Conservation (phyloP, 148 eudicot genomes). For the Vaccinium myrtillus region DNA sequence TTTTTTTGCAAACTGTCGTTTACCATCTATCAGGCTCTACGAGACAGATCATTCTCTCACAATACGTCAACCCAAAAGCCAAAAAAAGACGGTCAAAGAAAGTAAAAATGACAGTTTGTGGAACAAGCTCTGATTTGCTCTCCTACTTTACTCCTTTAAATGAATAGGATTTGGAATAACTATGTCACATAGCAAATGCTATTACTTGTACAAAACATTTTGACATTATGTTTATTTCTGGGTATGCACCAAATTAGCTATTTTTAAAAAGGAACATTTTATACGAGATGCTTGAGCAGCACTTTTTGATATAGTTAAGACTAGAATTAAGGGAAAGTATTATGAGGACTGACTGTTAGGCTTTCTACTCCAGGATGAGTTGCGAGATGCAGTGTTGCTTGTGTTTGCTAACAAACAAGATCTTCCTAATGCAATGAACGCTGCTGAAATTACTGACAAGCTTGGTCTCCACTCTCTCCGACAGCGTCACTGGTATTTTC, state of each 20-base stretch:
- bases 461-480: conserved; percentile 55
- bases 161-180: background rate
- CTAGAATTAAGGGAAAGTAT: background rate
- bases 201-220: too few species aligned
- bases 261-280: background rate
- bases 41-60: too few species aligned
- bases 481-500: conserved; percentile 47
- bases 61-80: too few species aligned
- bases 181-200: background rate
- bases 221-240: background rate
- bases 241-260: background rate
- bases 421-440: conserved; percentile 59
- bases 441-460: conserved; percentile 56
- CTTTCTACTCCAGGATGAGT: conserved; percentile 36
- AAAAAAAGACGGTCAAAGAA: too few species aligned
- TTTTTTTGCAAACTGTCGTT: too few species aligned
- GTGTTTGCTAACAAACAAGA: conserved; percentile 58
- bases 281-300: background rate
- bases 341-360: background rate
- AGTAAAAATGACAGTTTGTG: too few species aligned
- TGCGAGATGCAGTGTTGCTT: conserved; percentile 52
- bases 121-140: background rate
- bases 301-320: background rate
- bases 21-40: too few species aligned
- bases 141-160: background rate